Percentiles rank a stretch among this genome's conserved stretches.
Conservation (phyloP, 352 stramenopile genomes). For the Phytophthora megakarya region DNA sequence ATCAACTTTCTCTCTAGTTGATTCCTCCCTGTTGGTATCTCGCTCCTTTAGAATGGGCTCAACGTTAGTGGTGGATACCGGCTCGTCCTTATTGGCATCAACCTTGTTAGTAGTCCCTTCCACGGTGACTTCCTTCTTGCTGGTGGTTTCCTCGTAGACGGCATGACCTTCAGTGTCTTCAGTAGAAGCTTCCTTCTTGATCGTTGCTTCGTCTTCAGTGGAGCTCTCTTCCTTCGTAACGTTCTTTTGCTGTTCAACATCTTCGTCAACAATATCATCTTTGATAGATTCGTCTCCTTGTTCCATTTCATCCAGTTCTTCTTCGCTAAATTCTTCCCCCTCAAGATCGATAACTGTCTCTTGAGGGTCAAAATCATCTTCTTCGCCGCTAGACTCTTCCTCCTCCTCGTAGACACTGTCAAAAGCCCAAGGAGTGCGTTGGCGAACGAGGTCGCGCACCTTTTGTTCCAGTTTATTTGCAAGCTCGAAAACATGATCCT, state of each 20-base stretch:
- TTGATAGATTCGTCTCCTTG: constrained; percentile 6
- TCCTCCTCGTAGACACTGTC: constrained; percentile 33
- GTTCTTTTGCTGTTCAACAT: constrained; percentile 13
- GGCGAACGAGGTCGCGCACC: constrained; percentile 47
- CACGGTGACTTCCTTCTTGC: background rate
- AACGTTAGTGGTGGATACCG: too few relatives aligned
- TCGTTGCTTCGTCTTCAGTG: constrained; percentile 15
- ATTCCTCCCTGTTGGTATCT: constrained; percentile 2
- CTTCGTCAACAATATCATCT: constrained; percentile 15
- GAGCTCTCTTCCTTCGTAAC: background rate
- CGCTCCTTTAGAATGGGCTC: background rate
- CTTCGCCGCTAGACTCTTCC: constrained; percentile 22
- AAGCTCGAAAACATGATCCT: constrained; percentile 53
- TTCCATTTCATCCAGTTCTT: constrained; percentile 26
- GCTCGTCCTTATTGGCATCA: background rate
- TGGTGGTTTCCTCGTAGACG: background rate
- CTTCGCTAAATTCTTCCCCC: constrained; percentile 19
- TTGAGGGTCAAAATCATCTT: constrained; percentile 25
- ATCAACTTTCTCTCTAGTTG: background rate
- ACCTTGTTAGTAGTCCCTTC: background rate
- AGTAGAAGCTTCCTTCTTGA: constrained; percentile 15
- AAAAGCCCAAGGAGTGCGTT: constrained; percentile 74
- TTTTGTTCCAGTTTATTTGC: constrained; percentile 48
- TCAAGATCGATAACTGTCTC: constrained; percentile 28
- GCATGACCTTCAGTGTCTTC: background rate